Evolutionary conservation across 2,329 filamentous ascomycete genomes (phyloP), one percentile per base, ranked within the genome.

Genomic region (Penicillium sp.): DNA sequence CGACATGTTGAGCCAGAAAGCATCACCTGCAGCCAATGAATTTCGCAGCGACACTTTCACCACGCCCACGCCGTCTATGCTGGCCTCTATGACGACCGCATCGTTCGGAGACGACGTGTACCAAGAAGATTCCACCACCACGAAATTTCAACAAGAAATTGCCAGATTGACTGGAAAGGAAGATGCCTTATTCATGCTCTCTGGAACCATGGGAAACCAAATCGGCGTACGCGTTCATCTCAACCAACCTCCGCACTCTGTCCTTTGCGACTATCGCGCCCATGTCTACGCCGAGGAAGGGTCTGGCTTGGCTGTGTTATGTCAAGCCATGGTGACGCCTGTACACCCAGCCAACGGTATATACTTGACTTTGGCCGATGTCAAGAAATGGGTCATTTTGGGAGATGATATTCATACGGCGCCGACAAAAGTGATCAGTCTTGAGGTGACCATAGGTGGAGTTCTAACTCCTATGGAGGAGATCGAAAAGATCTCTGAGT

Each of bases 191-290:
- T 74, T 73, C 58, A 67, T 70, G 22, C 55, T 74, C 16, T 75
- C 75, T 6, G 72, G 75, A 2, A 77, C 74, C n/a, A 74, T 75
- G 73, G 73, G 73, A n/a, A 77, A 77, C 57, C 73, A 77, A 62
- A 69, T 77, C 46, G 69, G 69, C 35, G 46, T 77, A 14, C 70
- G 74, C 0, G 66, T 68, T 4, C 70, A 73, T 57, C 65, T 77
- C 5, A 58, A 58, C 14, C 69, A 72, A 37, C 73, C 74, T 1
- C 74, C 75, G 7, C 70, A 76, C 56, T 64, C 71, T 1, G 67
- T 77, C 13, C 61, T 77, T 3, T 61, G 65, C 22, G 73, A 77
- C 54, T 65, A 73, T 43, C 70, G 74, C 5, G 70, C 70, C 2
- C 73, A 77, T 49, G 69, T 76, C 27, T 66, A 74, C n/a, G 56